These are phyloP conservation scores for Fusarium sp. DNA, from an alignment of 2,329 filamentous ascomycete genomes.

Conservation along the genomic window DNA sequence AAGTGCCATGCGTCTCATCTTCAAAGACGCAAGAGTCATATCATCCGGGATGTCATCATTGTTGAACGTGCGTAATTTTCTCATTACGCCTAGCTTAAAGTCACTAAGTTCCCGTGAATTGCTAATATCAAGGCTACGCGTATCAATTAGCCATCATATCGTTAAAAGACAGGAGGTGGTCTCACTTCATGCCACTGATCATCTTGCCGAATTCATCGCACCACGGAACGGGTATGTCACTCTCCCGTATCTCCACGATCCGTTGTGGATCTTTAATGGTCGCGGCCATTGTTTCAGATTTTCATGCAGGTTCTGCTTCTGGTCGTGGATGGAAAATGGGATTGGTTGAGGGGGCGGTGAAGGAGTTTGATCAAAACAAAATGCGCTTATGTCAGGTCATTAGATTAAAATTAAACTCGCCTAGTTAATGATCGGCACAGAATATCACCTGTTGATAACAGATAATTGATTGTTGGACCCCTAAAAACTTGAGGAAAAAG, in stretches of 20 bases:
- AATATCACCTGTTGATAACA: neutral
- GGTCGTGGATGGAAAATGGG: neutral
- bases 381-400: neutral
- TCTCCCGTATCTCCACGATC: slow-evolving; percentile 4
- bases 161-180: accelerated
- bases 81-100: neutral
- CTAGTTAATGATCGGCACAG: neutral
- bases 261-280: neutral
- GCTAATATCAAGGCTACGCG: neutral
- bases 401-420: neutral
- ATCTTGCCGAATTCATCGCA: slow-evolving; percentile 27
- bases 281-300: slow-evolving; percentile 3
- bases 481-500: neutral
- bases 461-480: neutral
- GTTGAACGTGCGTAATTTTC: slow-evolving; percentile 2
- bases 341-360: neutral
- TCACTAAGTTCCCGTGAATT: neutral
- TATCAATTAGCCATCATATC: neutral
- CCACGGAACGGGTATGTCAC: slow-evolving; percentile 10
- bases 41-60: neutral
- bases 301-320: neutral
- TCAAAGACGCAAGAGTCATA: neutral
- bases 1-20: neutral
- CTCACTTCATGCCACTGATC: slow-evolving; percentile 26
- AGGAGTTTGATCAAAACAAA: neutral